A percentile compares a stretch with the other conserved stretches of the same genome.
phyloP scores from a whole-genome alignment of 78 protist species.

The Cavenderia fasciculata region DNA sequence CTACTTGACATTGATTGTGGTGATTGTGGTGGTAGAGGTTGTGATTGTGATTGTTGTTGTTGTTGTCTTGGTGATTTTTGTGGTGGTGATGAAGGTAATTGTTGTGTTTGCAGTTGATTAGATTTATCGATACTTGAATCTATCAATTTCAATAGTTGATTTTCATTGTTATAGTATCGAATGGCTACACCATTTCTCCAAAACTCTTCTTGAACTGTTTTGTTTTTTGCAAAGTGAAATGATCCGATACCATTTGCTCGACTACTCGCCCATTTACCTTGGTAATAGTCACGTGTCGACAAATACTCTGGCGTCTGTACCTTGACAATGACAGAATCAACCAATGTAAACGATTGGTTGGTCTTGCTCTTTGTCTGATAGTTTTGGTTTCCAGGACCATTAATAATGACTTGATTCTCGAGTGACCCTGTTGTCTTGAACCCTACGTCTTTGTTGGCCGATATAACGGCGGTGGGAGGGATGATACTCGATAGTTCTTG shows the following conservation, averaged over 20 bases:
- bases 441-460: background rate
- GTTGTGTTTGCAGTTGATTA: too few relatives aligned
- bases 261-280: slow-evolving; percentile 52
- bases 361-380: background rate
- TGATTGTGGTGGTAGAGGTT: background rate
- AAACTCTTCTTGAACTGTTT: slow-evolving; percentile 33
- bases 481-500: background rate
- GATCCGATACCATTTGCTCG: slow-evolving; percentile 65
- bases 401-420: background rate
- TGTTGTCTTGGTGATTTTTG: background rate
- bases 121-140: too few relatives aligned
- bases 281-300: slow-evolving; percentile 9
- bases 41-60: background rate
- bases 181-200: slow-evolving; percentile 75
- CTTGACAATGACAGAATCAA: background rate
- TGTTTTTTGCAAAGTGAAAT: slow-evolving; percentile 33
- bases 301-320: background rate
- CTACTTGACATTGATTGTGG: background rate
- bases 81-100: background rate
- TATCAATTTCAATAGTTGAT: slow-evolving; percentile 9
- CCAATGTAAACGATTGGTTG: background rate
- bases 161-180: slow-evolving; percentile 36
- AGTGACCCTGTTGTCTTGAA: background rate
- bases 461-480: background rate
- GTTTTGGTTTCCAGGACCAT: background rate